A percentile compares a stretch with the other conserved stretches of the same genome.
Evolutionary conservation across 495 filamentous ascomycete species (phyloP).

Genomic region (Chaetomium cochliodes): DNA sequence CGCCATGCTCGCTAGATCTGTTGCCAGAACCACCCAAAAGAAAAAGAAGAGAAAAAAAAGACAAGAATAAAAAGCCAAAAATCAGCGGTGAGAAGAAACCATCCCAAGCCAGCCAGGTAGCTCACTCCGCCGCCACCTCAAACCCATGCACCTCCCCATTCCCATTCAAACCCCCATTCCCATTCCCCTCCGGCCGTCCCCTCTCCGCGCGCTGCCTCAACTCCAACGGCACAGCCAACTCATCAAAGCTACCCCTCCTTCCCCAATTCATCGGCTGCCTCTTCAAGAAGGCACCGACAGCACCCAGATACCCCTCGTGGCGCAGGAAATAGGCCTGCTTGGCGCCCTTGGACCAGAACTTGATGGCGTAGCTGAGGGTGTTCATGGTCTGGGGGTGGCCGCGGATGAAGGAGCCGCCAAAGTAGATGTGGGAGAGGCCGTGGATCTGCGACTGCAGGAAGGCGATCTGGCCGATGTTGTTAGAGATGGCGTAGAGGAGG

Average conservation of each 20-base stretch:
- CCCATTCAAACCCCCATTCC: background rate
- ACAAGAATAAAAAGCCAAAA: background rate
- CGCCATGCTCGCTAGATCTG: conserved; percentile 10
- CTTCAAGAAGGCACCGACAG: conserved; percentile 92
- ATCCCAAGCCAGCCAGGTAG: background rate
- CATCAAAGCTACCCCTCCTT: conserved; percentile 68
- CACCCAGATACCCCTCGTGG: conserved; percentile 95
- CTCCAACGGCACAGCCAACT: conserved; percentile 18
- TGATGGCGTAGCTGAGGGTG: conserved; percentile 90
- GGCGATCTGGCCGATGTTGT: conserved; percentile 98
- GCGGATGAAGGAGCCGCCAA: conserved; percentile 94
- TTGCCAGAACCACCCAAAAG: conserved; percentile 9
- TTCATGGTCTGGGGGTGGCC: conserved; percentile 97
- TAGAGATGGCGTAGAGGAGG: conserved; percentile 80
- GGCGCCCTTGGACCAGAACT: conserved; percentile 91
- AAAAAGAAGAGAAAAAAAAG: too few relatives aligned
- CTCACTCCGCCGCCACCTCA: background rate
- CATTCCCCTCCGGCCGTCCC: background rate
- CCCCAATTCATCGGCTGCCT: conserved; percentile 91
- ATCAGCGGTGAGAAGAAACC: background rate
- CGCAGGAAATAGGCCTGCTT: conserved; percentile 95
- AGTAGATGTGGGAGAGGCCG: conserved; percentile 87
- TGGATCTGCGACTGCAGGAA: conserved; percentile 94
- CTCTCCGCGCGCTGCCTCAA: conserved; percentile 14
- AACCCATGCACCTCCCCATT: background rate